phyloP scores from a whole-genome alignment of 2,329 filamentous ascomycete genomes.

The Fusarium sp. region DNA sequence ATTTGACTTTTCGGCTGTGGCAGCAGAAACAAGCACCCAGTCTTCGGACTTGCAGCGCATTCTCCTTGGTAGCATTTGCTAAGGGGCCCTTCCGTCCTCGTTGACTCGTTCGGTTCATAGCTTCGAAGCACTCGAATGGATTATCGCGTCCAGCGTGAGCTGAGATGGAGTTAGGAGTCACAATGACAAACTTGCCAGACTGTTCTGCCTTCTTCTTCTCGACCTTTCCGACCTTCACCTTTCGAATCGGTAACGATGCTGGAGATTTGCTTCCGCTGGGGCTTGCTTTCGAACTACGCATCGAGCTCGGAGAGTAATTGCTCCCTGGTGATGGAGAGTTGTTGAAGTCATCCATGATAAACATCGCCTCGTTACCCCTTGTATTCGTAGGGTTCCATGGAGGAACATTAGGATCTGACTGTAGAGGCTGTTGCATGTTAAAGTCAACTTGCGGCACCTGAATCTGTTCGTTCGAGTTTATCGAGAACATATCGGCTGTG shows the following conservation, averaged over 20 bases:
- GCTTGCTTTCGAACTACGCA: constrained; percentile 46
- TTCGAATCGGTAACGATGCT: constrained; percentile 55
- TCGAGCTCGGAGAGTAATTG: constrained; percentile 50
- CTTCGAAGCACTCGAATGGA: constrained; percentile 67
- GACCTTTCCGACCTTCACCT: constrained; percentile 58
- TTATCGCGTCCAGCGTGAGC: constrained; percentile 64
- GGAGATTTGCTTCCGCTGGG: constrained; percentile 45
- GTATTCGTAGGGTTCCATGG: constrained; percentile 59
- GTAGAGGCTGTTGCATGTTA: constrained; percentile 55
- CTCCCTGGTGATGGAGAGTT: constrained; percentile 51
- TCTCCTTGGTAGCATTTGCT: constrained; percentile 66
- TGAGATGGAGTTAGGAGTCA: constrained; percentile 66
- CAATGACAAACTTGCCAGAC: constrained; percentile 65
- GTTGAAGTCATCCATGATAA: constrained; percentile 56
- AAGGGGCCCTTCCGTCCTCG: constrained; percentile 69
- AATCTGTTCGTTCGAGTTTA: constrained; percentile 40
- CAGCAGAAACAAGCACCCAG: constrained; percentile 71
- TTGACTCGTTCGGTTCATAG: constrained; percentile 62
- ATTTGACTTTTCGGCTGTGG: constrained; percentile 70
- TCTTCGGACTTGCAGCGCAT: constrained; percentile 66
- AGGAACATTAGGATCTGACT: constrained; percentile 52
- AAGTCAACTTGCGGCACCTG: constrained; percentile 51
- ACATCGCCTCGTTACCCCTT: constrained; percentile 48
- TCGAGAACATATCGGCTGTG: constrained; percentile 48
- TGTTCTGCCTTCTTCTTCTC: constrained; percentile 58